A percentile compares a stretch with the other conserved stretches of the same genome.
These are phyloP conservation scores for Trypanosoma cruzi DNA, from an alignment of 208 protist genomes.

Conservation along the genomic window DNA sequence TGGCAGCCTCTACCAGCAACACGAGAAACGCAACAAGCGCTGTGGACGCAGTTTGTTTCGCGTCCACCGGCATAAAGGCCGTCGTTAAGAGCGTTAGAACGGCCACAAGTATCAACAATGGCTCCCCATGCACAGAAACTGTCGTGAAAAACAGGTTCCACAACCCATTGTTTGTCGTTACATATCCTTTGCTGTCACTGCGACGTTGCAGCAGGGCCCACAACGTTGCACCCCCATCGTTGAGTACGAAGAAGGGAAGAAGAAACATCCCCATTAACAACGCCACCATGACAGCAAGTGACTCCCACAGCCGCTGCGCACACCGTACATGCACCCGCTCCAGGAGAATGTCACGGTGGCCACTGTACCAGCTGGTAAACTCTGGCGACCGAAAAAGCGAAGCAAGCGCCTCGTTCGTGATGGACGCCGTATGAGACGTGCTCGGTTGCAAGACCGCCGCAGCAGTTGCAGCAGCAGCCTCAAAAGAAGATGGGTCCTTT, in stretches of 20 bases:
- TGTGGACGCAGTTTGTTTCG: slow-evolving; percentile 32
- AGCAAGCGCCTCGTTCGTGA: slow-evolving; percentile 45
- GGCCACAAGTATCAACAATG: slow-evolving; percentile 43
- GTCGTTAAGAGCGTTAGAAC: slow-evolving; percentile 46
- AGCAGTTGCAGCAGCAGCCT: slow-evolving; percentile 19
- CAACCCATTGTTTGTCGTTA: neutral
- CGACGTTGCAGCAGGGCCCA: slow-evolving; percentile 17
- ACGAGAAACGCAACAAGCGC: slow-evolving; percentile 46
- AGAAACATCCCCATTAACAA: slow-evolving; percentile 39
- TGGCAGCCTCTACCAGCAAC: slow-evolving; percentile 40
- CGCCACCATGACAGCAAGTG: slow-evolving; percentile 34
- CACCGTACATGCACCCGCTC: slow-evolving; percentile 41
- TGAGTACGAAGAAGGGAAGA: slow-evolving; percentile 70
- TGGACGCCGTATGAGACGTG: slow-evolving; percentile 14
- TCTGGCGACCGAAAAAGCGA: slow-evolving; percentile 45
- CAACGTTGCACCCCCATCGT: slow-evolving; percentile 30
- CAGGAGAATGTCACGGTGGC: slow-evolving; percentile 47
- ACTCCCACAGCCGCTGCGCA: slow-evolving; percentile 35
- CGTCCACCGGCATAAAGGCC: slow-evolving; percentile 59
- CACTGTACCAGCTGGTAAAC: slow-evolving; percentile 63
- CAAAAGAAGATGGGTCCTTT: neutral
- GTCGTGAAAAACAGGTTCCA: neutral
- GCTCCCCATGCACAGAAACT: slow-evolving; percentile 16
- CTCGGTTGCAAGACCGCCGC: slow-evolving; percentile 23
- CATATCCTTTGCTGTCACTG: neutral